These are phyloP conservation scores for Teratosphaeria destructans DNA, from an alignment of 2,329 filamentous ascomycete species.

Conservation along the genomic window DNA sequence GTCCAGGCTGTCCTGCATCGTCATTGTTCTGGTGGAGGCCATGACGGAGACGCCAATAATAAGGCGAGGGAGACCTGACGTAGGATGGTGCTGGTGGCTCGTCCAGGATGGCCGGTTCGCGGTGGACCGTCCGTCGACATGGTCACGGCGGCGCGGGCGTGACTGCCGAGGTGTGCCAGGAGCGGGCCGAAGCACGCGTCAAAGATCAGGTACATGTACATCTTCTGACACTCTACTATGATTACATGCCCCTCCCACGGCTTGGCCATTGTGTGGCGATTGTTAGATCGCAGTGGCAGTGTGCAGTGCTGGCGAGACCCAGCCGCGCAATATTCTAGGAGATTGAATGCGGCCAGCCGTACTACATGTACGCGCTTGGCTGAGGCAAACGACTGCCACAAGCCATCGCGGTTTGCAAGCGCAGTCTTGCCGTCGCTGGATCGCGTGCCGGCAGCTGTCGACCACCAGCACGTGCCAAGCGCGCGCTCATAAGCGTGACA, in stretches of 20 bases:
- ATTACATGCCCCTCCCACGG: background rate
- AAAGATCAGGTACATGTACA: background rate
- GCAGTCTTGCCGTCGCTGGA: background rate
- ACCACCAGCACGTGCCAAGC: background rate
- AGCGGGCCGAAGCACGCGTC: background rate
- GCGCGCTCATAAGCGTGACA: background rate
- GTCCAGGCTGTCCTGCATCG: slow-evolving; percentile 40
- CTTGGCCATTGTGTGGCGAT: background rate
- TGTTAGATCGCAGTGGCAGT: background rate
- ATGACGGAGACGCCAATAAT: slow-evolving; percentile 6
- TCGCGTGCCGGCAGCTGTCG: background rate
- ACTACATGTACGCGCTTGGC: background rate
- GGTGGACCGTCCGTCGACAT: background rate
- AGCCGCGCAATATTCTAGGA: background rate
- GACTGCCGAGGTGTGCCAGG: background rate
- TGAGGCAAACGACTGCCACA: background rate
- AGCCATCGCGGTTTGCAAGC: background rate
- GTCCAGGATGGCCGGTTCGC: background rate
- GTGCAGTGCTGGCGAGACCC: background rate
- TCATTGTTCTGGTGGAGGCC: slow-evolving; percentile 30
- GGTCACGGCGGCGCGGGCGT: too few relatives aligned
- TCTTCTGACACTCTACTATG: background rate
- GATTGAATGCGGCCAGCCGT: background rate
- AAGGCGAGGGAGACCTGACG: background rate
- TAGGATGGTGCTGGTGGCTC: background rate